Conservation (phyloP, 306 rosid genomes). For the Castanea sativa region DNA sequence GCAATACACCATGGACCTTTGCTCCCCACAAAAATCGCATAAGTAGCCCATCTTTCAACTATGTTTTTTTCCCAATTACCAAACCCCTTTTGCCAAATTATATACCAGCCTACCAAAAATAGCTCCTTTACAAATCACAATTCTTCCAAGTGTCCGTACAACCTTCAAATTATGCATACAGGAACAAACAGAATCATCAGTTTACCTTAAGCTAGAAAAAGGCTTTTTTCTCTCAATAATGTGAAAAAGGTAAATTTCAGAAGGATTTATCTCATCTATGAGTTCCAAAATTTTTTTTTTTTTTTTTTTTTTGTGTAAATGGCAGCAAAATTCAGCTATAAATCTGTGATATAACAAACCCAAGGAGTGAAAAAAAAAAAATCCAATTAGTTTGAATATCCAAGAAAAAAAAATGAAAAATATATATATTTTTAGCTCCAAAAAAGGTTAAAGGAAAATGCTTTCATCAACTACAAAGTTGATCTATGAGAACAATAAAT, state of each 20-base stretch:
- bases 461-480: slow-evolving; percentile 1
- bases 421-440: not conserved
- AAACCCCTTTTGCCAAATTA: slow-evolving; percentile 13
- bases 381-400: not conserved
- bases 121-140: slow-evolving; percentile 23
- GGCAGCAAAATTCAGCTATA: too few relatives aligned
- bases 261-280: not conserved
- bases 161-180: slow-evolving; percentile 21
- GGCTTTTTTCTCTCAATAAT: not conserved
- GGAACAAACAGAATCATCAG: slow-evolving; percentile 15
- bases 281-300: not conserved
- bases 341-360: not conserved
- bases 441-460: not conserved
- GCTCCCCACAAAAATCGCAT: slow-evolving; percentile 86
- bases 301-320: too few relatives aligned
- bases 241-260: not conserved
- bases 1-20: slow-evolving; percentile 89
- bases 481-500: slow-evolving; percentile 11
- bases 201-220: not conserved
- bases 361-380: not conserved
- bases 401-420: too few relatives aligned
- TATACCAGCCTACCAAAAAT: slow-evolving; percentile 18
- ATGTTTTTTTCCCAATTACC: slow-evolving; percentile 23
- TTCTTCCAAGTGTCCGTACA: slow-evolving; percentile 17
- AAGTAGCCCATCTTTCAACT: slow-evolving; percentile 72